phyloP scores from a whole-genome alignment of 352 stramenopile species.

The Phytophthora macrochlamydospora region DNA sequence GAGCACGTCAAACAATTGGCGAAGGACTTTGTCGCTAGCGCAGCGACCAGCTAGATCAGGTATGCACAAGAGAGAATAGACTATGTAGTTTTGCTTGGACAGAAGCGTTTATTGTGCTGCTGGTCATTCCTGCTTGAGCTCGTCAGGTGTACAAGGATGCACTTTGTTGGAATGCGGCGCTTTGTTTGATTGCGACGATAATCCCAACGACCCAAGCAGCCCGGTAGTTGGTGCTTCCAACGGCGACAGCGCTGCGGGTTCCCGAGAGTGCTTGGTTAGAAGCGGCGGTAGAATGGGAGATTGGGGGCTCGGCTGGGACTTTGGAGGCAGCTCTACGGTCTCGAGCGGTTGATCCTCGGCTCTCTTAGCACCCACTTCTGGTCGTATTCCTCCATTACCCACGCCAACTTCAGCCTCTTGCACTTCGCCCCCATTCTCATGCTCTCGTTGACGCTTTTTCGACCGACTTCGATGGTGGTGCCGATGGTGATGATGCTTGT shows the following conservation, averaged over 20 bases:
- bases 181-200: slow-evolving; percentile 27
- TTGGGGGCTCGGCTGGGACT: not conserved
- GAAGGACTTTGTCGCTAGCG: slow-evolving; percentile 91
- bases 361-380: not conserved
- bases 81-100: slow-evolving; percentile 34
- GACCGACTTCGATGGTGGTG: slow-evolving; percentile 19
- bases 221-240: slow-evolving; percentile 13
- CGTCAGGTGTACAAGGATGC: slow-evolving; percentile 16
- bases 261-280: slow-evolving; percentile 17
- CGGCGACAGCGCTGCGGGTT: slow-evolving; percentile 7
- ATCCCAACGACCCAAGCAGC: slow-evolving; percentile 9
- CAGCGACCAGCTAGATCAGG: slow-evolving; percentile 47
- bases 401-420: not conserved
- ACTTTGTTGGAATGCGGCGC: not conserved
- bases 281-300: slow-evolving; percentile 24
- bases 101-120: not conserved
- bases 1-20: slow-evolving; percentile 95
- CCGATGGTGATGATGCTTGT: slow-evolving; percentile 19
- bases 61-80: slow-evolving; percentile 35
- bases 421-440: not conserved
- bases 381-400: not conserved
- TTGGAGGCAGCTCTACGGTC: slow-evolving; percentile 4
- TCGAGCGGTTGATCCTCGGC: not conserved
- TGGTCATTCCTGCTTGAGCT: not conserved
- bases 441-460: slow-evolving; percentile 11